These are phyloP conservation scores for Microdochium nivale DNA, from an alignment of 2,329 filamentous ascomycete genomes.

Conservation along the genomic window DNA sequence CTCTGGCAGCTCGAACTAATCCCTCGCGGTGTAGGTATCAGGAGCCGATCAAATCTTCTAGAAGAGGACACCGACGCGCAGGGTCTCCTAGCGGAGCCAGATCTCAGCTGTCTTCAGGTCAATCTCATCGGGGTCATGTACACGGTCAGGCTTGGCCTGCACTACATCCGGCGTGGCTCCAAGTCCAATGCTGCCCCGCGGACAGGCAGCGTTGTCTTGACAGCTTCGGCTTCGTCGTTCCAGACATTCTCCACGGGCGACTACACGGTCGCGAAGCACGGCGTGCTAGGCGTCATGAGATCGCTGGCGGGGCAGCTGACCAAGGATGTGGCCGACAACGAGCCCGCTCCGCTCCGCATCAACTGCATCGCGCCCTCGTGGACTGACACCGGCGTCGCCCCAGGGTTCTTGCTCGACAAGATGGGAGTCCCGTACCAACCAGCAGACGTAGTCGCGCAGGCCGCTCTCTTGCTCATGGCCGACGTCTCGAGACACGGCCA, in stretches of 20 bases:
- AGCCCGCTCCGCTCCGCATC: constrained; percentile 36
- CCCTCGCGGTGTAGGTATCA: not conserved
- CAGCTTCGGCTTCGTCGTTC: not conserved
- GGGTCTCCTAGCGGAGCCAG: not conserved
- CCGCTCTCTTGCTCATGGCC: not conserved
- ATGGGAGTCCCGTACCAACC: not conserved
- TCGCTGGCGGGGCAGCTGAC: constrained; percentile 30
- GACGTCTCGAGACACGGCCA: not conserved
- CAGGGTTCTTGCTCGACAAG: constrained; percentile 10
- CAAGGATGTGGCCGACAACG: constrained; percentile 9
- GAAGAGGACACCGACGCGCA: not conserved
- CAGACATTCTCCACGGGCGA: not conserved
- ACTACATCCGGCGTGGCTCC: constrained; percentile 11
- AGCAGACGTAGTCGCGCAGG: not conserved
- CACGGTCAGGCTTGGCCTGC: constrained; percentile 16
- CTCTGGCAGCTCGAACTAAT: not conserved
- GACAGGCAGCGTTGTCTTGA: not conserved
- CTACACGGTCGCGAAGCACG: constrained; percentile 35
- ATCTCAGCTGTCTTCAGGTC: not conserved
- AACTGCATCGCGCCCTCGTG: constrained; percentile 48
- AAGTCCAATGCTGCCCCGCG: not conserved
- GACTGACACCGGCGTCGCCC: constrained; percentile 41
- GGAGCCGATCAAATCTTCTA: not conserved
- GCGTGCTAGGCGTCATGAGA: constrained; percentile 42
- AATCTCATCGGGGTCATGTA: not conserved